Percentiles rank a stretch among this genome's conserved stretches.
Conservation (phyloP, 2,329 filamentous ascomycete species). For the Trichoderma gracile region DNA sequence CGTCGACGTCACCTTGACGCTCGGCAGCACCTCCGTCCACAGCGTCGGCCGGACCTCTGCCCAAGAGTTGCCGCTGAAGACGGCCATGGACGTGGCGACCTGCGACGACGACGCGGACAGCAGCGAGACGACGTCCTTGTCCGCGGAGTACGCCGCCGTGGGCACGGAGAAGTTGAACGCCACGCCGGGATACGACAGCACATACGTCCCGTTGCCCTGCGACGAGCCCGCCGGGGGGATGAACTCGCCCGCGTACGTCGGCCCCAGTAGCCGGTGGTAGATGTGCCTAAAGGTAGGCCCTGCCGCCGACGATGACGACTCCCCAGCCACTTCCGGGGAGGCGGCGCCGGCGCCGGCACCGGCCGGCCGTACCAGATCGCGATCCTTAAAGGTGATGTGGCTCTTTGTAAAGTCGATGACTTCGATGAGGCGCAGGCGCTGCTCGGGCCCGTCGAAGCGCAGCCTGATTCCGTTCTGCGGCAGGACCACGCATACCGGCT, state of each 20-base stretch:
- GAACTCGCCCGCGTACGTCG: conserved; percentile 92
- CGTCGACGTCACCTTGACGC: conserved; percentile 70
- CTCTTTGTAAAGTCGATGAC: conserved; percentile 86
- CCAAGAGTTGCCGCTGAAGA: conserved; percentile 92
- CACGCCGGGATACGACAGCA: conserved; percentile 91
- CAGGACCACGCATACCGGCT: conserved; percentile 73
- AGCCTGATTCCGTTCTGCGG: conserved; percentile 85
- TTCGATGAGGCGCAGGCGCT: conserved; percentile 87
- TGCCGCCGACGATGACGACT: conserved; percentile 36
- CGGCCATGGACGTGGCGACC: conserved; percentile 80
- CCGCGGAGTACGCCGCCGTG: conserved; percentile 70
- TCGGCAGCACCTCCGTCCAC: conserved; percentile 73
- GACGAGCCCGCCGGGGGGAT: conserved; percentile 59
- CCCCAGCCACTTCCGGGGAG: conserved; percentile 36
- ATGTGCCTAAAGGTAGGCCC: conserved; percentile 85
- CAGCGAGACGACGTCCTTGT: conserved; percentile 80
- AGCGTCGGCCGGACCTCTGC: conserved; percentile 74
- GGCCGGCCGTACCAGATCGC: conserved; percentile 71
- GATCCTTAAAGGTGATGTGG: conserved; percentile 75
- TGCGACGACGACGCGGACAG: conserved; percentile 76
- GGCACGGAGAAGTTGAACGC: conserved; percentile 87
- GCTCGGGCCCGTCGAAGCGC: conserved; percentile 91
- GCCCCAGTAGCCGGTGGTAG: conserved; percentile 90
- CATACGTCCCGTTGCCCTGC: conserved; percentile 70
- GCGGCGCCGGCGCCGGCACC: conserved; percentile 39